Base-by-base conservation (phyloP, 805 yeast genomes). In the Priceomyces carsonii region DNA sequence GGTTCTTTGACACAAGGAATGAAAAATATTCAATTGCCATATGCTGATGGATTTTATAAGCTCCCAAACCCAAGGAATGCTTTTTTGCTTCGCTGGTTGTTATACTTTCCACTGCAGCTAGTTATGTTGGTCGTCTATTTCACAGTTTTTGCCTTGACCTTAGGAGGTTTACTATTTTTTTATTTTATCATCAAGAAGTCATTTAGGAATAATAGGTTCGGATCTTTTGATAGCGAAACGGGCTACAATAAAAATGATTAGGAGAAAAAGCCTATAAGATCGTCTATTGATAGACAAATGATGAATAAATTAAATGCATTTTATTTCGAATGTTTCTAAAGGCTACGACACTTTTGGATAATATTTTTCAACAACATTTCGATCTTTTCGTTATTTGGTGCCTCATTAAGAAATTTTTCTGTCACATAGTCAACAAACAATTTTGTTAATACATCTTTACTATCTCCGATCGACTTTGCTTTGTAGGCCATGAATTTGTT, bases 401-500 rank as follows among this genome's bases (percentile, higher is more conserved):
- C 48, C 22, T 33, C 30, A 21, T 45, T 39, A 42, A 63, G 47
- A 37, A 53, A 63, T 20, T 48, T 52, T 23, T 57, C 49, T 30
- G 45, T 46, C 36, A 64, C 46, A 29, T 51, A 50, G 6, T 46
- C 46, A 10, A 57, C 50, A 42, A 45, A 67, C 19, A 40, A 33
- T 8, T 44, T 40, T 3, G 61, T 67, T 30, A 79, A 50, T 17
- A 53, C 47, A 10, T 51, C 55, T 30, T 61, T 59, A 33, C 58
- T 44, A 12, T 50, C 54, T 23, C 54, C 58, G 28, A 42, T 46
- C n/a, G 61, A 39, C 51, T 73, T 80, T 44, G 55, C 46, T 43
- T 73, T 70, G 52, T 78, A 80, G 6, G 87, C 82, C 43, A 77
- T 65, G 53, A 77, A 86, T 51, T 80, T 79, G 53, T 82, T 85